Evolutionary conservation across 202 grass and related monocot species (phyloP).

Genomic region (Carex sylvatica): DNA sequence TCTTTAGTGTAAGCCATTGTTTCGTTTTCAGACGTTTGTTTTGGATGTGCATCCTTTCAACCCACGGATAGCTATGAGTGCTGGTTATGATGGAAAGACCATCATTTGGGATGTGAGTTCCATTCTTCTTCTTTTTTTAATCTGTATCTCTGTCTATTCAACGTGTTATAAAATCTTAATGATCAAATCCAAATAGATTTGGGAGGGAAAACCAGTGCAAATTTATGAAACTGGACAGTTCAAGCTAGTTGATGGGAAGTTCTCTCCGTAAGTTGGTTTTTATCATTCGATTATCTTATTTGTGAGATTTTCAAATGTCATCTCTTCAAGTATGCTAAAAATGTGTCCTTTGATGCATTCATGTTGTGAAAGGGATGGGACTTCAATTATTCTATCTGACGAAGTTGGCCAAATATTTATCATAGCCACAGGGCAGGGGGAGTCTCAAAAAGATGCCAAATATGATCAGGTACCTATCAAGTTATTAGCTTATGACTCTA

Average conservation of each 20-base stretch:
- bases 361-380: constrained; percentile 69
- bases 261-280: constrained; percentile 84
- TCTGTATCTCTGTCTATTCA: constrained; percentile 23
- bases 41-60: constrained; percentile 99
- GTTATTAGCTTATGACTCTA: constrained; percentile 27
- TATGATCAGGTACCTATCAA: constrained; percentile 80
- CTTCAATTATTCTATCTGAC: constrained; percentile 88
- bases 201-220: constrained; percentile 95
- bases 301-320: constrained; percentile 3
- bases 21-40: constrained; percentile 89
- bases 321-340: constrained; percentile 12
- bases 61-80: constrained; percentile 99
- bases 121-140: constrained; percentile 11
- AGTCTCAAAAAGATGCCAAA: constrained; percentile 98
- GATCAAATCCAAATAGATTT: constrained; percentile 60
- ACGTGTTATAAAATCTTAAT: constrained; percentile 15
- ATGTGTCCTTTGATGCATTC: constrained; percentile 16
- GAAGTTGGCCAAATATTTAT: constrained; percentile 99
- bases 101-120: constrained; percentile 99
- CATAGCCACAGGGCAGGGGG: constrained; percentile 93
- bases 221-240: constrained; percentile 89
- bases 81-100: constrained; percentile 96
- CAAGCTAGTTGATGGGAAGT: constrained; percentile 99
- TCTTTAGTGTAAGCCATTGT: background rate
- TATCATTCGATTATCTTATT: constrained; percentile 19